Evolutionary conservation across 805 yeast species (phyloP), one percentile per base, ranked within the genome.

Genomic region (Ogataea salicorniae): DNA sequence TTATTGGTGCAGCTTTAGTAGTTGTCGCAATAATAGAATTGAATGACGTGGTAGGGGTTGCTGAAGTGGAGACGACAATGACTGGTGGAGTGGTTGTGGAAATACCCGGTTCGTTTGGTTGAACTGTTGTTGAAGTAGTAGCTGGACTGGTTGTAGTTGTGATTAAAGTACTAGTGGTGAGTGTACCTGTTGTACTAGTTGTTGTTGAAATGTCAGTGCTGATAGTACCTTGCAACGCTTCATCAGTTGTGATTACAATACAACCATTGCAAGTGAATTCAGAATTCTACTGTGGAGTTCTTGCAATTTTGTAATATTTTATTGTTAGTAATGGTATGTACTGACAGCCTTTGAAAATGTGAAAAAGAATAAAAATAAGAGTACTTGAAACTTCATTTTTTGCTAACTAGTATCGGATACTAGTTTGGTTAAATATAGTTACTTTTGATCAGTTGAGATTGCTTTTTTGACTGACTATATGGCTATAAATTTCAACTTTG

Each of bases 191-290:
- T 4, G 54, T 41, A 5, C 50, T 36, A 2, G 49, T 48, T 15
- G 50, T 34, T 8, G 20, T 18, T n/a, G 46, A 20, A 18, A 59
- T 49, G 37, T 50, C 52, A n/a, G 58, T 57, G 39, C 52, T 55
- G 15, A 54, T 8, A 3, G 64, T 61, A 5, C 67, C 64, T 33
- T 47, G 54, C 16, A 59, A 47, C 22, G 59, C 54, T 2, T 49
- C 39, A 14, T 57, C 59, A 2, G 67, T 63, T 6, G 67, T 61
- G 43, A 62, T 62, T 22, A 60, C 22, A 7, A 53, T 45, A 43
- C 66, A 60, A 2, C 63, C 61, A 45, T 48, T 60, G 45, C 66
- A 61, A 5, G 54, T 39, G 41, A 63, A 62, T 13, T 57, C 68
- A 5, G 63, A 39, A 38, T 62, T 60, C 26, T 45, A 56, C 64